Conservation (phyloP, 1,284 basidiomycete genomes). For the Trametes polyzona region DNA sequence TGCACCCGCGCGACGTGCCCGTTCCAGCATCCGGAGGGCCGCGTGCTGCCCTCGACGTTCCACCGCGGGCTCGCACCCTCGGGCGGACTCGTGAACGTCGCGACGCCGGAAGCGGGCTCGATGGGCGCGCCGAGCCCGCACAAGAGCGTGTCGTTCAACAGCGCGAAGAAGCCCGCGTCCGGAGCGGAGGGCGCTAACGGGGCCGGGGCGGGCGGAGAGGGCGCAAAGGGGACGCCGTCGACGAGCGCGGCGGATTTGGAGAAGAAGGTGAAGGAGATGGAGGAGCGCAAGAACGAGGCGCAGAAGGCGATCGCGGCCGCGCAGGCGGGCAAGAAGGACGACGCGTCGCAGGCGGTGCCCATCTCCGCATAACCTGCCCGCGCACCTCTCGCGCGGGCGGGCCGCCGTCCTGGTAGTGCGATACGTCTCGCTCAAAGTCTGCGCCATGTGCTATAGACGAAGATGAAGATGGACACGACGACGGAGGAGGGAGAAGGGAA, state of each 20-base stretch:
- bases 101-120: slow-evolving; percentile 64
- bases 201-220: slow-evolving; percentile 65
- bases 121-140: slow-evolving; percentile 64
- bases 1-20: slow-evolving; percentile 78
- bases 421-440: too few species aligned
- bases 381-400: too few species aligned
- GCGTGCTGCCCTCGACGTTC: slow-evolving; percentile 75
- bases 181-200: too few species aligned
- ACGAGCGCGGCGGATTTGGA: slow-evolving; percentile 59
- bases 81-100: slow-evolving; percentile 60
- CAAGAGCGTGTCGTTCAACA: slow-evolving; percentile 70
- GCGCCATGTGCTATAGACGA: too few species aligned
- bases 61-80: slow-evolving; percentile 71
- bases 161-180: too few species aligned
- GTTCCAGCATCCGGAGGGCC: slow-evolving; percentile 81
- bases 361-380: slow-evolving; percentile 47
- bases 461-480: too few species aligned
- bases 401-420: too few species aligned
- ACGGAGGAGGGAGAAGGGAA: not conserved
- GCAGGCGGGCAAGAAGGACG: slow-evolving; percentile 61
- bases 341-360: slow-evolving; percentile 50
- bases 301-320: slow-evolving; percentile 53
- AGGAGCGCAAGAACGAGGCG: slow-evolving; percentile 59
- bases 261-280: slow-evolving; percentile 61
- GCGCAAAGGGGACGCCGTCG: slow-evolving; percentile 49